phyloP scores from a whole-genome alignment of 257 asterid genomes.

The Ajuga chamaepitys region DNA sequence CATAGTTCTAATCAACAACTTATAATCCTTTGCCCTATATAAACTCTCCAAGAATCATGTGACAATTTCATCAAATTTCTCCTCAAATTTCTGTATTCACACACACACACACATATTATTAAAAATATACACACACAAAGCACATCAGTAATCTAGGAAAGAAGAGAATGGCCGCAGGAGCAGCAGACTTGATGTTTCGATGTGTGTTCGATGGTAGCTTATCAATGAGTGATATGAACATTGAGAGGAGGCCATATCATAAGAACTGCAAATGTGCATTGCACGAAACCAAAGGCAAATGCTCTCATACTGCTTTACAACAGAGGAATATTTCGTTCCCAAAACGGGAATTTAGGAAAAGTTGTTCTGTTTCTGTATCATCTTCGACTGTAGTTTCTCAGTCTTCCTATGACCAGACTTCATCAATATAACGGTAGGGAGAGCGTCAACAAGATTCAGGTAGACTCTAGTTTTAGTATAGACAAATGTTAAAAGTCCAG shows the following conservation, averaged over 20 bases:
- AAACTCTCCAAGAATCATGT: conserved; percentile 12
- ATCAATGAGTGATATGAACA: conserved; percentile 22
- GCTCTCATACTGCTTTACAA: conserved; percentile 3
- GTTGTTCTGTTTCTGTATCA: neutral
- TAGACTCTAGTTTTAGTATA: neutral
- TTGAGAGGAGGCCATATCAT: conserved; percentile 37
- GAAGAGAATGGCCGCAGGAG: conserved; percentile 22
- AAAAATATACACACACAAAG: neutral
- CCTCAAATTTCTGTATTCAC: neutral
- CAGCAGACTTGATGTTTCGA: conserved; percentile 21
- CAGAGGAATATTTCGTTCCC: conserved; percentile 19
- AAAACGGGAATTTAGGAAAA: neutral
- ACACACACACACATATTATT: neutral
- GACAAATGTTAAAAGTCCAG: neutral
- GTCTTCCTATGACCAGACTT: neutral
- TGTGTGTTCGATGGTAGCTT: conserved; percentile 28
- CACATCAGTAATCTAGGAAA: neutral
- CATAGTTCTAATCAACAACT: conserved; percentile 1
- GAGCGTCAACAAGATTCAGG: neutral
- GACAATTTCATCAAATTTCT: neutral
- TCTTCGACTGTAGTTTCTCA: conserved; percentile 9
- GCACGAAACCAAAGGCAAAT: conserved; percentile 15
- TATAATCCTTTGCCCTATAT: conserved; percentile 11
- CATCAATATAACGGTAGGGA: neutral
- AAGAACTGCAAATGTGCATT: conserved; percentile 29